Base-by-base conservation (phyloP, 1,284 basidiomycete species). In the Microbotryum lychnidis-dioicae region DNA sequence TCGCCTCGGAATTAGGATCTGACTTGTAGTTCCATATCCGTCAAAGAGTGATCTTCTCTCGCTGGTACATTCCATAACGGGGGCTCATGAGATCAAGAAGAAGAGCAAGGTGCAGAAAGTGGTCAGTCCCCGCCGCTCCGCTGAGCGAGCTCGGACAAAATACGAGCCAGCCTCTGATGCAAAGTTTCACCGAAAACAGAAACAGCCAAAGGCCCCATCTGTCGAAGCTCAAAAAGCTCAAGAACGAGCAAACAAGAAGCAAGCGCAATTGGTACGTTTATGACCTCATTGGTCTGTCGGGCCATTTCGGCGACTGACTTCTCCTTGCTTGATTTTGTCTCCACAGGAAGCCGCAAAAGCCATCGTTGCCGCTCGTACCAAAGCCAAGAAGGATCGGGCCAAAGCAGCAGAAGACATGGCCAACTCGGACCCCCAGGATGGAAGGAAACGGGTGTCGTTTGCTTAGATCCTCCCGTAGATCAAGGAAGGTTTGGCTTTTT, bases 371-470 rank as follows among this genome's bases (percentile, higher is more conserved):
- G 63, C 58, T 5, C 65, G 62, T 3, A 46, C 45, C 1, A 64
- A 61, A 23, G 61, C 57, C 10, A 64, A 67, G 33, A 67, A 65
- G 55, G 58, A 62, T 12, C 45, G 42, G 37, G 45, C 25, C 12
- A 29, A 49, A 37, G 54, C 50, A 1, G 58, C 54, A 1, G 21
- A 50, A 29, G 51, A 33, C 10, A 54, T 47, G 7, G 58, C 55
- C 25, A 46, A 48, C 14, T 16, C 45, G 10, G 23, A 25, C 2
- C 6, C 16, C 37, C 9, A 12, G 37, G 37, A 42, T 18, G 37
- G 37, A 16, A 42, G 48, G 44, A 67, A 65, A 50, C 42, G 61
- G 7, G 66, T 67, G 20, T 62, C 61, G 16, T 67, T 67, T 31
- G 66, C 66, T 23, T 67, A n/a, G 51, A 14, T 6, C 1, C 16